Conservation (phyloP, 1,284 basidiomycete species). For the Singerocomus inundabilis region DNA sequence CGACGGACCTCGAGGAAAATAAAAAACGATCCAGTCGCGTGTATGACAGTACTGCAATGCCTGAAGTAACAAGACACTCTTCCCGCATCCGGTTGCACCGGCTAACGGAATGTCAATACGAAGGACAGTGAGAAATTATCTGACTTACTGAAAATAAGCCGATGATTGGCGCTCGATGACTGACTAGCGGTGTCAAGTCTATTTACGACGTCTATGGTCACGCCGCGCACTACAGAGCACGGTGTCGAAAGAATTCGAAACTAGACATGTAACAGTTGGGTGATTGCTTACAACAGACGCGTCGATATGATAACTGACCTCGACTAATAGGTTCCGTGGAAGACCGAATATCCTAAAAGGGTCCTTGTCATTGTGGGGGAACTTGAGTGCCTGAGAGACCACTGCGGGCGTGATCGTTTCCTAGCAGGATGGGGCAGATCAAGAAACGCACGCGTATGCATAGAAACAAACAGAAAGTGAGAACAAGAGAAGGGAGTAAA, state of each 20-base stretch:
- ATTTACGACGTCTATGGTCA: constrained; percentile 55
- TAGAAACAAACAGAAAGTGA: not conserved
- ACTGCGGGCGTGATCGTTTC: constrained; percentile 33
- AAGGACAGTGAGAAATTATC: not conserved
- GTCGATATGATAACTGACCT: constrained; percentile 45
- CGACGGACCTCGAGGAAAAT: constrained; percentile 75
- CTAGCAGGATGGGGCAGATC: constrained; percentile 2
- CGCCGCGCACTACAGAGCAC: constrained; percentile 62
- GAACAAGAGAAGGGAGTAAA: not conserved
- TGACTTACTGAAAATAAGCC: constrained; percentile 62
- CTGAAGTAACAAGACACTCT: constrained; percentile 82
- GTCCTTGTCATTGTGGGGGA: constrained; percentile 42
- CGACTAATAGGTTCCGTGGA: constrained; percentile 61
- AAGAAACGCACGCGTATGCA: not conserved
- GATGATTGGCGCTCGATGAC: constrained; percentile 41
- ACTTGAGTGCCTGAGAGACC: constrained; percentile 32
- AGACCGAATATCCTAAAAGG: constrained; percentile 61
- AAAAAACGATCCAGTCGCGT: constrained; percentile 82
- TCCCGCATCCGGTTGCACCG: constrained; percentile 80
- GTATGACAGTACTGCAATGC: constrained; percentile 70
- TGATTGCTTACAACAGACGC: not conserved
- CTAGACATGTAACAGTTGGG: constrained; percentile 36
- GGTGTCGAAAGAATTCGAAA: constrained; percentile 65
- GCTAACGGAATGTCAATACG: constrained; percentile 41
- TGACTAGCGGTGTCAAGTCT: constrained; percentile 49